These are phyloP conservation scores for Arthrobotrys conoides DNA, from an alignment of 2,329 filamentous ascomycete genomes.

Conservation along the genomic window DNA sequence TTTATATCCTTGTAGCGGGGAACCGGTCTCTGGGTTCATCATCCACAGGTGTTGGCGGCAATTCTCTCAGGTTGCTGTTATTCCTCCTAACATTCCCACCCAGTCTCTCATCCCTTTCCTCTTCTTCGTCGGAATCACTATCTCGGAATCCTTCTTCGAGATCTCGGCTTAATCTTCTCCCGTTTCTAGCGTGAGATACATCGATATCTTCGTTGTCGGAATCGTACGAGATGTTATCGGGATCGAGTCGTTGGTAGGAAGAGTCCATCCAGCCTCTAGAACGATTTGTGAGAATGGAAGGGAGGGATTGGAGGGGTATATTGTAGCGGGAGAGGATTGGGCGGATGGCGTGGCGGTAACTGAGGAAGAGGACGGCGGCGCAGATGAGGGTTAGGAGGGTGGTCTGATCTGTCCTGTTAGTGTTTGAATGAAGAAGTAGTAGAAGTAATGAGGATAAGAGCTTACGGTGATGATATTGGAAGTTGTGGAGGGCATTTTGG, in stretches of 20 bases:
- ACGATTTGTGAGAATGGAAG: constrained; percentile 53
- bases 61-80: constrained; percentile 39
- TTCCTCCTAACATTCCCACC: constrained; percentile 37
- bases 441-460: background rate
- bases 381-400: constrained; percentile 58
- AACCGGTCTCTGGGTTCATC: constrained; percentile 45
- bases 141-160: constrained; percentile 57
- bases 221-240: constrained; percentile 44
- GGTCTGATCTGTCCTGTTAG: constrained; percentile 40
- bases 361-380: constrained; percentile 58
- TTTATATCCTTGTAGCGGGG: constrained; percentile 49
- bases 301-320: constrained; percentile 58
- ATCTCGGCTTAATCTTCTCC: constrained; percentile 40
- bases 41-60: constrained; percentile 55
- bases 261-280: constrained; percentile 59
- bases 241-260: constrained; percentile 50
- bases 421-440: background rate
- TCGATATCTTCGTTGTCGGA: constrained; percentile 57
- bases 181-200: background rate
- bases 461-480: constrained; percentile 61
- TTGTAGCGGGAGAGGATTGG: constrained; percentile 59
- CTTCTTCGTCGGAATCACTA: constrained; percentile 58
- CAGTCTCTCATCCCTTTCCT: constrained; percentile 37
- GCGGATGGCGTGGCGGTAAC: constrained; percentile 58
- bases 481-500: constrained; percentile 52